These are phyloP conservation scores for Amphichorda felina DNA, from an alignment of 2,329 filamentous ascomycete genomes.

Conservation along the genomic window DNA sequence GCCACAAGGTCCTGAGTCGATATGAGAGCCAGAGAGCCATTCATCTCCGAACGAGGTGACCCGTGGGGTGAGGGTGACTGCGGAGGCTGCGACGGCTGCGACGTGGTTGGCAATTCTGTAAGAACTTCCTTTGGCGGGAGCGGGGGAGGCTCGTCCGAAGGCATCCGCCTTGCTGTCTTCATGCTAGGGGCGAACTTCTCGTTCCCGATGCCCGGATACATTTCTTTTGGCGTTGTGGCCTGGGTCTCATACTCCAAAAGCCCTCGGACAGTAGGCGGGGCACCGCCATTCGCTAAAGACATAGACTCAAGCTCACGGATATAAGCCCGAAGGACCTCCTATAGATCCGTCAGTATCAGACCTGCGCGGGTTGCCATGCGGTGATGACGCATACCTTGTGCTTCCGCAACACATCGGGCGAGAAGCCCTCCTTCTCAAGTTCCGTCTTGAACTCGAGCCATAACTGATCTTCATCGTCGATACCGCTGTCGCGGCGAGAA, in stretches of 20 bases:
- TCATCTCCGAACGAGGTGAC: conserved; percentile 14
- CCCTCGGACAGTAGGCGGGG: conserved; percentile 37
- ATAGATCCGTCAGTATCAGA: neutral
- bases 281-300: conserved; percentile 26
- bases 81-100: conserved; percentile 19
- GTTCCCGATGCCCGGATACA: conserved; percentile 21
- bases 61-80: conserved; percentile 25
- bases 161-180: conserved; percentile 23
- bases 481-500: conserved; percentile 24
- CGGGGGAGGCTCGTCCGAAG: conserved; percentile 10
- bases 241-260: conserved; percentile 30
- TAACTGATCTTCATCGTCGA: conserved; percentile 29
- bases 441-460: conserved; percentile 49
- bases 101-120: conserved; percentile 9
- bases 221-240: conserved; percentile 20
- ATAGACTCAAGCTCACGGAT: conserved; percentile 46
- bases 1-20: conserved; percentile 42
- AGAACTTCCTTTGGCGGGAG: conserved; percentile 5
- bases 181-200: conserved; percentile 28
- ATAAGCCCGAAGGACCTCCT: conserved; percentile 50
- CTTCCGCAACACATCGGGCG: conserved; percentile 37
- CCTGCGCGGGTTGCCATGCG: conserved; percentile 1
- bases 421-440: conserved; percentile 46
- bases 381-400: conserved; percentile 38
- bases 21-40: conserved; percentile 32